Base-by-base conservation (phyloP, 345 rosid genomes). In the Brassica cretica region DNA sequence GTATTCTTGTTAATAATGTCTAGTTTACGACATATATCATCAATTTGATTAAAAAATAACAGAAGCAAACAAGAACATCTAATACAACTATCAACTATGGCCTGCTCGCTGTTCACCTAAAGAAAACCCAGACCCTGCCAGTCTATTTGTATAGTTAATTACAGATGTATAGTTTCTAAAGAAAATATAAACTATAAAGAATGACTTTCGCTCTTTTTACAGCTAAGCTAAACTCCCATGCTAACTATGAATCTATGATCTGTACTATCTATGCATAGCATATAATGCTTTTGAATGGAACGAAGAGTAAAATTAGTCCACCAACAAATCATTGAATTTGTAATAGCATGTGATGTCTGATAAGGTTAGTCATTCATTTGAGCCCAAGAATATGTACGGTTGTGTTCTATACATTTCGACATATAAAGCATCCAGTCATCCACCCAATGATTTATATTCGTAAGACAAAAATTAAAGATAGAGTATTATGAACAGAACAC, bases 121-220 rank as follows among this genome's bases (percentile, higher is more conserved):
- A 49, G 21, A 29, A 37, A 24, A 66, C n/a, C 32, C 56, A 66
- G 56, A 39, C 72, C 72, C 78, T 75, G 29, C 72, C 15, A 66
- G 66, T 75, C 21, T 56, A 67, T 15, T 15, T 67, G 46, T 37
- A 39, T 25, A 41, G 66, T 75, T 30, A 30, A 16, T 15, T 21
- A 14, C 70, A 67, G 59, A 75, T 56, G 66, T 75, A 24, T 6
- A 1, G 24, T 49, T 30, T 64, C 1, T 51, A 37, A 74, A 37
- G 35, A 33, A 56, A 19, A 18, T 21, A 33, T 35, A 27, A 12
- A 62, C 9, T 33, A 64, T 74, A 53, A 74, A n/a, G 39, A 55
- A 65, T 76, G 11, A 76, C 66, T 76, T 60, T 68, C 14, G 41
- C 8, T 68, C 35, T 18, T 35, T 68, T 76, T 68, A 76, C 74